Conservation (phyloP, 345 rosid genomes). For the Dimocarpus longan region DNA sequence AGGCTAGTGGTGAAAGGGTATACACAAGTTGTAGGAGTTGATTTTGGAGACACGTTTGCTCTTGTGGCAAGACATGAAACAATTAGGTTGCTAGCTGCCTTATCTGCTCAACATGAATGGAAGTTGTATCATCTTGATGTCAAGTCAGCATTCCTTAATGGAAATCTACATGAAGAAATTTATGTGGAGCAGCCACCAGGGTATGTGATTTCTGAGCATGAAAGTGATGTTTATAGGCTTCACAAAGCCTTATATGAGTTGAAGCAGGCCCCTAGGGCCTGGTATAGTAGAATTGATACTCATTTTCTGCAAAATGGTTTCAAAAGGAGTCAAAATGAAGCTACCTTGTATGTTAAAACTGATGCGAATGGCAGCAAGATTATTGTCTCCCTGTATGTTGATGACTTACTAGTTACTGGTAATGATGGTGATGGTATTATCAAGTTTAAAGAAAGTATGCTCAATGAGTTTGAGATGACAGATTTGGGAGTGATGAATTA, state of each 20-base stretch:
- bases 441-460: background rate
- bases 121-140: background rate
- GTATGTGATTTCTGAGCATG: too few relatives aligned
- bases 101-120: background rate
- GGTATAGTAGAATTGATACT: background rate
- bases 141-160: background rate
- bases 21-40: background rate
- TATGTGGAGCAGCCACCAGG: too few relatives aligned
- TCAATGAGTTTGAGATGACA: too few relatives aligned
- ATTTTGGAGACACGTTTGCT: background rate
- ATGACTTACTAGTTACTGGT: background rate
- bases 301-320: constrained; percentile 2
- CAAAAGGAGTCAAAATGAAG: background rate
- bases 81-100: background rate
- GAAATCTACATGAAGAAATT: too few relatives aligned
- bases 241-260: background rate
- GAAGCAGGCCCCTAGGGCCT: background rate
- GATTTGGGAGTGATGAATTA: too few relatives aligned
- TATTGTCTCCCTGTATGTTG: constrained; percentile 2
- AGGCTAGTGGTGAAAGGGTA: constrained; percentile 6
- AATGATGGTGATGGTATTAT: background rate
- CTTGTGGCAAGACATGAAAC: background rate
- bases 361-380: background rate
- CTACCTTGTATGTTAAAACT: background rate
- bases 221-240: too few relatives aligned